Percentiles rank a stretch among this genome's conserved stretches.
phyloP scores from a whole-genome alignment of 2,329 filamentous ascomycete genomes.

The Fusarium decemcellulare region DNA sequence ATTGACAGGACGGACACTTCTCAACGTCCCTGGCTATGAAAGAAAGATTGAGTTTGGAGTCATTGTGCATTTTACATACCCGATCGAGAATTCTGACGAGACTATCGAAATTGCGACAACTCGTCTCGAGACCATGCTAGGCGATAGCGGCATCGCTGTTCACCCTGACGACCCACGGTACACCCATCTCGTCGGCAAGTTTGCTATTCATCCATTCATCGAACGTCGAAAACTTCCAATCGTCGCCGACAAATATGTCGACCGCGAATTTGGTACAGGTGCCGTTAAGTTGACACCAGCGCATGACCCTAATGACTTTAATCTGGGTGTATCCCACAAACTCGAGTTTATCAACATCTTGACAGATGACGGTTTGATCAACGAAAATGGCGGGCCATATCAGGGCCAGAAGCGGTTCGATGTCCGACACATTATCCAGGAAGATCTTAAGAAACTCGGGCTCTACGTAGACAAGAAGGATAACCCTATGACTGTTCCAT shows the following conservation, averaged over 20 bases:
- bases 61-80: constrained; percentile 90
- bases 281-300: constrained; percentile 97
- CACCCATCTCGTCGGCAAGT: constrained; percentile 88
- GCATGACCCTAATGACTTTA: constrained; percentile 96
- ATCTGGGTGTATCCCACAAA: constrained; percentile 82
- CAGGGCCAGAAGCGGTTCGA: constrained; percentile 92
- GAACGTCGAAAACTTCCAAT: constrained; percentile 82
- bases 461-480: constrained; percentile 94
- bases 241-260: constrained; percentile 89
- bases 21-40: constrained; percentile 94
- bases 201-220: constrained; percentile 88
- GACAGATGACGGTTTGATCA: constrained; percentile 90
- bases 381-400: constrained; percentile 85
- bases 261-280: constrained; percentile 94
- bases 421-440: constrained; percentile 86
- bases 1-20: constrained; percentile 83
- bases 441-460: constrained; percentile 85
- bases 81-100: constrained; percentile 84
- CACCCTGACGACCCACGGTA: constrained; percentile 90
- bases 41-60: constrained; percentile 97
- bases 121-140: constrained; percentile 93
- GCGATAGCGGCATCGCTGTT: constrained; percentile 92
- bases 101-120: constrained; percentile 93
- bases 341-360: constrained; percentile 94
- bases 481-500: constrained; percentile 92